Evolutionary conservation across 805 yeast species (phyloP).

Genomic region (Diddensiella caesifluorescens): DNA sequence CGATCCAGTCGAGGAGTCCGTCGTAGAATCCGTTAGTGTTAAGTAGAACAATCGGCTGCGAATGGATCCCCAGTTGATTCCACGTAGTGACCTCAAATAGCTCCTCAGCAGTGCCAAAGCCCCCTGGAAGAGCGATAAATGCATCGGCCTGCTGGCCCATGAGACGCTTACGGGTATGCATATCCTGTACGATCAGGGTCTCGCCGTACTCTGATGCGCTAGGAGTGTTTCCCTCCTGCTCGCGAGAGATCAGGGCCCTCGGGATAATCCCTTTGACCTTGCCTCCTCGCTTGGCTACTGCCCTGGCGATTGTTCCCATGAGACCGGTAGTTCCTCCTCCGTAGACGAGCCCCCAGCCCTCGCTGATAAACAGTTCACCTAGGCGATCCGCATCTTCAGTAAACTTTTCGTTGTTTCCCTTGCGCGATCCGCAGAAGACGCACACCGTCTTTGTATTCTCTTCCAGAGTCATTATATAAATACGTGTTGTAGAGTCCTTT

Average conservation of each 20-base stretch:
- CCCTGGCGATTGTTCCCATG: slow-evolving; percentile 26
- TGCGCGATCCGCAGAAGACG: slow-evolving; percentile 83
- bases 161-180: slow-evolving; percentile 82
- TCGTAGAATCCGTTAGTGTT: slow-evolving; percentile 80
- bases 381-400: slow-evolving; percentile 51
- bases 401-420: slow-evolving; percentile 51
- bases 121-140: slow-evolving; percentile 87
- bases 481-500: not conserved
- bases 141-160: slow-evolving; percentile 88
- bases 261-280: slow-evolving; percentile 80
- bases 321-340: slow-evolving; percentile 73
- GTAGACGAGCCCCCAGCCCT: slow-evolving; percentile 71
- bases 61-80: slow-evolving; percentile 84
- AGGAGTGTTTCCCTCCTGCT: slow-evolving; percentile 48
- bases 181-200: slow-evolving; percentile 76
- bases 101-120: slow-evolving; percentile 86
- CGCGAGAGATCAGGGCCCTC: slow-evolving; percentile 70
- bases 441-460: slow-evolving; percentile 41
- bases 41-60: slow-evolving; percentile 71
- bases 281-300: slow-evolving; percentile 24
- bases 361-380: slow-evolving; percentile 53
- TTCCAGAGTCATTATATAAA: slow-evolving; percentile 1
- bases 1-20: slow-evolving; percentile 56
- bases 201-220: slow-evolving; percentile 59
- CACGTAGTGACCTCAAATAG: slow-evolving; percentile 86